Evolutionary conservation across 176 grass and related monocot genomes (phyloP), one percentile per base, ranked within the genome.

Genomic region (Leersia perrieri): DNA sequence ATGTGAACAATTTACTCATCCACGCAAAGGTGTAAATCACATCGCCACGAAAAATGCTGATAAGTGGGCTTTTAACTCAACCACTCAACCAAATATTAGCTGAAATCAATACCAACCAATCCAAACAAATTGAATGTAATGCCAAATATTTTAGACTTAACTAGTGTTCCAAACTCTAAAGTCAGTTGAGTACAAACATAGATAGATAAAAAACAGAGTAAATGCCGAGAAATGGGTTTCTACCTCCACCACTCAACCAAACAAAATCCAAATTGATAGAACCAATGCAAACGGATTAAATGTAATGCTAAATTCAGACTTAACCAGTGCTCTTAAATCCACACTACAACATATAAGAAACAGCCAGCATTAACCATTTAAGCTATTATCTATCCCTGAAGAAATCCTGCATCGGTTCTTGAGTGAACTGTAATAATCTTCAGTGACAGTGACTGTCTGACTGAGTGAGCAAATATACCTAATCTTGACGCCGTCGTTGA

Each of bases 401-500:
- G n/a, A n/a, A n/a, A n/a, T 3, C 6, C 45, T 55, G 68, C 60
- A 74, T 45, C 39, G 76, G 29, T 65, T 18, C 44, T 3, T 65
- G 45, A 64, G 16, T 75, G 71, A 51, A 57, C 34, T 66, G 38
- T n/a, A 61, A 68, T 29, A 61, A 39, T 53, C 49, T 53, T 53
- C 42, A 78, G 22, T 15, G 30, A 51, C 53, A n/a, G n/a, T n/a
- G n/a, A n/a, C n/a, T n/a, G n/a, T n/a, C n/a, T 6, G 34, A 79
- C 39, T 51, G 53, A 55, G 63, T 51, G 45, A 53, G 49, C 8
- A 18, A 30, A 11, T 7, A 63, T 91, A 99, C 96, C 90, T 95
- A 87, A 99, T 77, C 61, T 78, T 86, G 74, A 94, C 93, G n/a
- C 92, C 92, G 11, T 89, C 77, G 57, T 90, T 90, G 82, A 88